Percentiles rank a stretch among this genome's conserved stretches.
These are phyloP conservation scores for Jatropha podagrica DNA, from an alignment of 441 rosid species.

Conservation along the genomic window DNA sequence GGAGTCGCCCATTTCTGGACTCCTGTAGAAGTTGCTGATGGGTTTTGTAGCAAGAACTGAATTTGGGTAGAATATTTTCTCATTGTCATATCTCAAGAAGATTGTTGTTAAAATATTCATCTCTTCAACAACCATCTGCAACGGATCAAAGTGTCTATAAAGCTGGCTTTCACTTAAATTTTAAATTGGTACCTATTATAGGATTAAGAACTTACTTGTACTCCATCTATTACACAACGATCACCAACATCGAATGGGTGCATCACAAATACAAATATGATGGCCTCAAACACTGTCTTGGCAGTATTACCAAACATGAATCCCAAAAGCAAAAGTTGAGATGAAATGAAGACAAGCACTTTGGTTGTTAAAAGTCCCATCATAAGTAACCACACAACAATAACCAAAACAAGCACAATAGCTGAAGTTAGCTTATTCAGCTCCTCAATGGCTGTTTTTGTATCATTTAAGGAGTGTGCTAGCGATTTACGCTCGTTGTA, in stretches of 20 bases:
- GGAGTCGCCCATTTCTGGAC: slow-evolving; percentile 56
- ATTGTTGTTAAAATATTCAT: slow-evolving; percentile 51
- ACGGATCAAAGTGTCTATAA: slow-evolving; percentile 1
- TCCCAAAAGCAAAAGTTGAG: slow-evolving; percentile 43
- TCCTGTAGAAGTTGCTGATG: slow-evolving; percentile 52
- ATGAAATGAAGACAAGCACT: slow-evolving; percentile 44
- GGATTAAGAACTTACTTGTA: slow-evolving; percentile 37
- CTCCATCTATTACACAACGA: slow-evolving; percentile 60
- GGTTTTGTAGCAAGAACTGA: slow-evolving; percentile 45
- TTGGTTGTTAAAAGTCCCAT: slow-evolving; percentile 46
- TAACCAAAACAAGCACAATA: slow-evolving; percentile 27
- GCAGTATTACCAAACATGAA: slow-evolving; percentile 56
- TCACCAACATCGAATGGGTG: slow-evolving; percentile 63
- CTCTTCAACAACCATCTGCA: slow-evolving; percentile 57
- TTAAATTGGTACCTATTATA: neutral
- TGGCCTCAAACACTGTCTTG: slow-evolving; percentile 55
- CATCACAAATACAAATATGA: slow-evolving; percentile 62
- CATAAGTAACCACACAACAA: slow-evolving; percentile 38
- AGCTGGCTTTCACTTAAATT: neutral
- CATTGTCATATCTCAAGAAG: slow-evolving; percentile 48
- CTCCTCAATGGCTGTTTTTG: slow-evolving; percentile 67
- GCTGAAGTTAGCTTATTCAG: slow-evolving; percentile 50
- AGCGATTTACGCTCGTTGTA: slow-evolving; percentile 53
- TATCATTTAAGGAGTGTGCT: slow-evolving; percentile 54
- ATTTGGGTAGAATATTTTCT: slow-evolving; percentile 53